Conservation (phyloP, 495 filamentous ascomycete genomes). For the Lophium mytilinum region DNA sequence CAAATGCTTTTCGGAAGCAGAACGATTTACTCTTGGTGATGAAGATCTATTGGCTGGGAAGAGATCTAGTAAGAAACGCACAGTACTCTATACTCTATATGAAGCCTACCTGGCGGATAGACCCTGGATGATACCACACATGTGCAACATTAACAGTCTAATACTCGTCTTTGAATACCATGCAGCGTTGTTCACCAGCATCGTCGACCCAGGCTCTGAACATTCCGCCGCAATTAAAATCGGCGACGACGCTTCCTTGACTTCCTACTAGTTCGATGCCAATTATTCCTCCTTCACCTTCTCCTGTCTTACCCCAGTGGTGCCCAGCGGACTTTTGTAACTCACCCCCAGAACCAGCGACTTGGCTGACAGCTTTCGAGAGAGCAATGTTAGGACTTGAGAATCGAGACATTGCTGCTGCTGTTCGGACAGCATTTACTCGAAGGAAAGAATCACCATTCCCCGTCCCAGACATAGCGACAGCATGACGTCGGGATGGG, state of each 20-base stretch:
- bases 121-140: too few species aligned
- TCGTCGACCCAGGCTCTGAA: slow-evolving; percentile 71
- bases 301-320: slow-evolving; percentile 67
- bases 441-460: slow-evolving; percentile 88
- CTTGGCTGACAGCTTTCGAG: slow-evolving; percentile 46
- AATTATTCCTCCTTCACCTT: slow-evolving; percentile 82
- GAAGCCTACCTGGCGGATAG: too few species aligned
- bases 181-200: slow-evolving; percentile 46
- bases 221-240: slow-evolving; percentile 88
- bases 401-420: slow-evolving; percentile 66
- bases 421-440: slow-evolving; percentile 59
- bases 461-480: slow-evolving; percentile 77
- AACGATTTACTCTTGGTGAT: too few species aligned
- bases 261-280: slow-evolving; percentile 61
- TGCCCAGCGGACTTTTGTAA: slow-evolving; percentile 67
- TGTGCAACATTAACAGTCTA: not conserved
- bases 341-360: slow-evolving; percentile 66
- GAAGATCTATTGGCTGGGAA: too few species aligned
- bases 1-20: too few species aligned
- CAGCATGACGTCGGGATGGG: slow-evolving; percentile 25
- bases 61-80: too few species aligned
- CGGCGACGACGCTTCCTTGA: slow-evolving; percentile 52
- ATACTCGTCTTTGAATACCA: slow-evolving; percentile 22
- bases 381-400: slow-evolving; percentile 34
- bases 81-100: too few species aligned